phyloP scores from a whole-genome alignment of 352 stramenopile genomes.

The Salisapilia sapeloensis region DNA sequence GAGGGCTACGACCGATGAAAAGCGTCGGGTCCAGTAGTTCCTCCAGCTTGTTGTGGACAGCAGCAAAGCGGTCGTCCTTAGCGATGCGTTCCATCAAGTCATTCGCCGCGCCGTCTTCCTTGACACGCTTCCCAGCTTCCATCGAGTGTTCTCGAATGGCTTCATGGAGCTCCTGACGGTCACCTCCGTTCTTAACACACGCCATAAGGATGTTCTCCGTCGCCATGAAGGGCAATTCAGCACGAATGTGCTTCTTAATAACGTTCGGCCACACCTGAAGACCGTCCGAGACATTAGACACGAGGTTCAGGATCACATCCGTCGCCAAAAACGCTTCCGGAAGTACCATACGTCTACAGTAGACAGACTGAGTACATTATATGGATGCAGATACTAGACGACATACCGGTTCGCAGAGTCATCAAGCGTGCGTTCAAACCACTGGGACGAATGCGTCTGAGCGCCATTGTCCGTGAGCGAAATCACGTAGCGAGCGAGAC shows the following conservation, averaged over 20 bases:
- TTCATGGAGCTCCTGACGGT: conserved; percentile 96
- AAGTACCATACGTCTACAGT: conserved; percentile 85
- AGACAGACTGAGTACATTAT: conserved; percentile 1
- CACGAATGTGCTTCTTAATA: conserved; percentile 94
- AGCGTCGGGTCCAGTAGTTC: conserved; percentile 90
- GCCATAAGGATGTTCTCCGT: conserved; percentile 99
- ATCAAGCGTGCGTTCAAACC: conserved; percentile 98
- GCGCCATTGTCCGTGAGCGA: conserved; percentile 92
- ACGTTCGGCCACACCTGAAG: conserved; percentile 93
- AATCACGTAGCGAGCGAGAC: conserved; percentile 95
- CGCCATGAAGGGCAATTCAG: conserved; percentile 98
- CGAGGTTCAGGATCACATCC: conserved; percentile 96
- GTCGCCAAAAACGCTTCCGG: conserved; percentile 95
- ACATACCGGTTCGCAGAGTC: conserved; percentile 93
- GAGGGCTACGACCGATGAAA: conserved; percentile 94
- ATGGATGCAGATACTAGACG: neutral
- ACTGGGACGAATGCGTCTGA: conserved; percentile 95
- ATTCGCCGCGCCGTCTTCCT: conserved; percentile 95
- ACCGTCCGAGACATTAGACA: conserved; percentile 94
- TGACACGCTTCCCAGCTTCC: conserved; percentile 94
- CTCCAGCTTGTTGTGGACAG: conserved; percentile 93
- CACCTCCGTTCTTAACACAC: conserved; percentile 95
- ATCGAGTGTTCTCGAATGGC: conserved; percentile 98
- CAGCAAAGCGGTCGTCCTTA: conserved; percentile 86
- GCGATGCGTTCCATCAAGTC: conserved; percentile 95